phyloP scores from a whole-genome alignment of 139 green algal genomes.

The Eudorina sp. region DNA sequence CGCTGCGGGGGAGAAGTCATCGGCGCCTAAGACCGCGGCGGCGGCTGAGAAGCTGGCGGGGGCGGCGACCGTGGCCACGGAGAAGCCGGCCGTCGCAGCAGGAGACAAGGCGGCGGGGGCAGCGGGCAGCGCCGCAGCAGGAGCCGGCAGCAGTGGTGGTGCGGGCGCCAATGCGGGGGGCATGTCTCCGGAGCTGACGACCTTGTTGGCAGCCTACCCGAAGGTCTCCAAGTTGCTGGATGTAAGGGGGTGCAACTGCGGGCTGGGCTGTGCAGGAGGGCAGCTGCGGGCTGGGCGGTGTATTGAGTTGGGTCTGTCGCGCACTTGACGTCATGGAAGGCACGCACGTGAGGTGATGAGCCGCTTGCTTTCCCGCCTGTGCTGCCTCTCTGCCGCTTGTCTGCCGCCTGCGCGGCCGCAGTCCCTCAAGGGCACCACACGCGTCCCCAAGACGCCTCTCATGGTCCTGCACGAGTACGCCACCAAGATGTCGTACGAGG shows the following conservation, averaged over 20 bases:
- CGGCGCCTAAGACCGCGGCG: too few relatives aligned
- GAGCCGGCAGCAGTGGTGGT: neutral
- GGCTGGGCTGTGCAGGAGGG: too few relatives aligned
- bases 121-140: neutral
- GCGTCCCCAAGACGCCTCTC: conserved; percentile 70
- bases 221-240: conserved; percentile 31
- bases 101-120: too few relatives aligned
- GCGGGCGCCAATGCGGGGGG: neutral
- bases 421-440: conserved; percentile 52
- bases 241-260: too few relatives aligned
- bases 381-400: neutral
- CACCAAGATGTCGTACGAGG: conserved; percentile 45
- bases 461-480: conserved; percentile 78
- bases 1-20: neutral
- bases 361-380: too few relatives aligned
- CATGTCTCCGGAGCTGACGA: conserved; percentile 39
- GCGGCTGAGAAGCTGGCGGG: neutral
- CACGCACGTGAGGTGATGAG: too few relatives aligned
- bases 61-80: too few relatives aligned
- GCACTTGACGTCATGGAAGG: too few relatives aligned
- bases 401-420: neutral
- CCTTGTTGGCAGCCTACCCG: conserved; percentile 47
- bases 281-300: too few relatives aligned
- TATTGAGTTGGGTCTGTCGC: too few relatives aligned
- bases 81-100: too few relatives aligned